A percentile compares a stretch with the other conserved stretches of the same genome.
These are phyloP conservation scores for Calonectria multiphialidica DNA, from an alignment of 2,329 filamentous ascomycete genomes.

Conservation along the genomic window DNA sequence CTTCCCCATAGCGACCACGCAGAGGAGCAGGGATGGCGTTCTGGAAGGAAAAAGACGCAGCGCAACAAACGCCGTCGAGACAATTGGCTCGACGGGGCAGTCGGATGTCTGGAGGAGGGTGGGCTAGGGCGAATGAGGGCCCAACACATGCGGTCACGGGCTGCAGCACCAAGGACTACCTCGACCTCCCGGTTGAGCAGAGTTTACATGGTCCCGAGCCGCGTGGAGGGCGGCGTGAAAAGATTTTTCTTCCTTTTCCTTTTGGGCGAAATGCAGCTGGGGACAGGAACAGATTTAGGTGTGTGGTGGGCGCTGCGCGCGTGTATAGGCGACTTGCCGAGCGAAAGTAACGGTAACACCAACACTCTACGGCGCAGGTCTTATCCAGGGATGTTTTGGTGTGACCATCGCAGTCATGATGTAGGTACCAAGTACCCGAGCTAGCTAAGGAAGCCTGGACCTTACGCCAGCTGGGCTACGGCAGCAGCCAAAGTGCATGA, in stretches of 20 bases:
- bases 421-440: neutral
- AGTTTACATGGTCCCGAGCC: constrained; percentile 29
- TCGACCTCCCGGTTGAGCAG: constrained; percentile 28
- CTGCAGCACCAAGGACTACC: constrained; percentile 23
- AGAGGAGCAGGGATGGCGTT: constrained; percentile 19
- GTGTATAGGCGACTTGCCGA: neutral
- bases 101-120: constrained; percentile 27
- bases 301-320: constrained; percentile 13
- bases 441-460: neutral
- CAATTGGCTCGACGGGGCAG: constrained; percentile 32
- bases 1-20: neutral
- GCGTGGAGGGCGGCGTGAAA: constrained; percentile 20
- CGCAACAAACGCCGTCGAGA: constrained; percentile 14
- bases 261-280: constrained; percentile 29
- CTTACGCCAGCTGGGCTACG: neutral
- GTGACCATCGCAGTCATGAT: neutral
- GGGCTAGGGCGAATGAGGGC: constrained; percentile 34
- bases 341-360: constrained; percentile 19
- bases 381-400: neutral
- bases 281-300: constrained; percentile 11
- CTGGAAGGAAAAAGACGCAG: constrained; percentile 31
- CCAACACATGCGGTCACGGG: constrained; percentile 35
- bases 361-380: constrained; percentile 8
- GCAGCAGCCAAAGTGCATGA: constrained; percentile 19
- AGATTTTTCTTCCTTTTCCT: too few relatives aligned